Base-by-base conservation (phyloP, 805 yeast genomes). In the Nakazawaea sp. region DNA sequence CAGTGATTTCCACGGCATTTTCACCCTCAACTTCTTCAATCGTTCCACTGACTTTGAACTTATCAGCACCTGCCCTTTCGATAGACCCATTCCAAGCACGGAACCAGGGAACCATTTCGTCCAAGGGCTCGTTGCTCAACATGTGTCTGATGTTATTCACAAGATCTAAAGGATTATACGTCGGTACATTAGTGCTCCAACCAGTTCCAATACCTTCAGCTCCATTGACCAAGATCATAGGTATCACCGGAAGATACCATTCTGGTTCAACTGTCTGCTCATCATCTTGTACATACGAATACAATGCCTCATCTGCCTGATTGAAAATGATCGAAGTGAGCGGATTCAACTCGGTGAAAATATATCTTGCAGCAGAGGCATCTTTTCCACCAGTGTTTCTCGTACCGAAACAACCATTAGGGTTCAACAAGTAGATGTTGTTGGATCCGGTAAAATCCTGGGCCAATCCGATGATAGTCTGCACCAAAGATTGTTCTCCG, bases 201-300 rank as follows among this genome's bases (percentile, higher is more conserved):
- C 98, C 98, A 32, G 98, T 89, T 44, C 98, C 98, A 57, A 92
- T 92, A 64, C 98, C 98, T 60, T 92, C 98, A 7, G 90, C 72
- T 41, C 98, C 98, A 53, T 92, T 92, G 4, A 92, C 95, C 43
- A 92, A 68, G n/a, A 92, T 55, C 86, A 88, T 85, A 8, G 98
- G 98, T 27, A 92, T 49, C n/a, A 92, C 78, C 1, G 98, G 98
- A 28, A 86, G 66, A 58, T 87, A 92, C 88, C 94, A 87, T 49
- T 85, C 88, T 0, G 98, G 98, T 56, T 92, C 98, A 15, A 90
- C 95, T 0, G 90, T 78, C 45, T 76, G 80, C 50, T 87, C 97
- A 62, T 92, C 98, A 55, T 89, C 98, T 53, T 86, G 88, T 41
- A 87, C 65, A 56, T 90, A 90, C 0, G 68, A 72, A 48, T 81